Conservation (phyloP, 768 basidiomycete genomes). For the Boletellus ananas region DNA sequence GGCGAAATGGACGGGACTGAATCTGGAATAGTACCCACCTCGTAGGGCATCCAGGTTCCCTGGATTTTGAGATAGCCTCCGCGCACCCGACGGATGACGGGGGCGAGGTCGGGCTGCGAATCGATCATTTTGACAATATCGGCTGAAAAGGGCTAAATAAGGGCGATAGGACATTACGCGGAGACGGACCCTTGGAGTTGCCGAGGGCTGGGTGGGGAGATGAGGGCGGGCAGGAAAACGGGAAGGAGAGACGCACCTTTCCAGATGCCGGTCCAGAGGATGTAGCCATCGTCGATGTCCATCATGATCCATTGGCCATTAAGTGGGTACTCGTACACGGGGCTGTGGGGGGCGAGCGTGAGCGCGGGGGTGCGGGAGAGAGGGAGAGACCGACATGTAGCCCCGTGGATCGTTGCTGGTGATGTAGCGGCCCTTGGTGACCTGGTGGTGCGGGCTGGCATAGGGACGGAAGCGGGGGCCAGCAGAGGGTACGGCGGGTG, state of each 20-base stretch:
- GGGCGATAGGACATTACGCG: slow-evolving; percentile 7
- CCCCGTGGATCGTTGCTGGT: slow-evolving; percentile 86
- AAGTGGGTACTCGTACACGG: slow-evolving; percentile 86
- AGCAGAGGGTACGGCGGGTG: slow-evolving; percentile 21
- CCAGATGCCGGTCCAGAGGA: slow-evolving; percentile 93
- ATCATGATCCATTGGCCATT: slow-evolving; percentile 95
- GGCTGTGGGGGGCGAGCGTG: slow-evolving; percentile 37
- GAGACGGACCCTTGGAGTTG: slow-evolving; percentile 73
- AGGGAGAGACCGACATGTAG: slow-evolving; percentile 62
- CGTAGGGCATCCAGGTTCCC: slow-evolving; percentile 93
- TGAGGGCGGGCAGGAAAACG: slow-evolving; percentile 3
- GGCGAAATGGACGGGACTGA: slow-evolving; percentile 9
- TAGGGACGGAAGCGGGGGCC: slow-evolving; percentile 58
- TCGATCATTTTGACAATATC: slow-evolving; percentile 94
- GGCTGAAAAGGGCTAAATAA: slow-evolving; percentile 44
- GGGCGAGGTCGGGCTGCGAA: slow-evolving; percentile 82
- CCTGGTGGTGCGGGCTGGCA: slow-evolving; percentile 72
- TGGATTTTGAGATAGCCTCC: slow-evolving; percentile 91
- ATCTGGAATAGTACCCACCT: slow-evolving; percentile 42
- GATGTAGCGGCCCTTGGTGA: slow-evolving; percentile 83
- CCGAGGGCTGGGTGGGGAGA: slow-evolving; percentile 56
- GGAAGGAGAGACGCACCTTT: slow-evolving; percentile 54
- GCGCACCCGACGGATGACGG: slow-evolving; percentile 77
- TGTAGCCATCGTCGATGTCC: slow-evolving; percentile 90
- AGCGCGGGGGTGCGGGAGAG: not conserved